Conservation (phyloP, 169 alveolate genomes). For the Plasmodium reichenowi region DNA sequence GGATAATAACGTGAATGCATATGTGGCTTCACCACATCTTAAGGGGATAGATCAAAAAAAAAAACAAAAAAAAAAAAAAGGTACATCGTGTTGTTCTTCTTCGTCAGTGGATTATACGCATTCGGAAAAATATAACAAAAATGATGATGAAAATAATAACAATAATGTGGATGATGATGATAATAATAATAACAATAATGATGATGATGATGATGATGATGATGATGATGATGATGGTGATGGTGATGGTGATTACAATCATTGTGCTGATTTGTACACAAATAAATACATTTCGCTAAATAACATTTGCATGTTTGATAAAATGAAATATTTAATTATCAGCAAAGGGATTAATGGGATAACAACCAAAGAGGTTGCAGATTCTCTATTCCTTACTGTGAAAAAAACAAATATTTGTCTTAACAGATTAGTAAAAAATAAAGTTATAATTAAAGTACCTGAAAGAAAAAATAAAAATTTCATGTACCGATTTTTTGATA, state of each 20-base stretch:
- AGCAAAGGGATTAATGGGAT: conserved; percentile 69
- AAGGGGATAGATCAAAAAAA: background rate
- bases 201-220: too few relatives aligned
- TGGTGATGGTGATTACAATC: background rate
- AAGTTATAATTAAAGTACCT: conserved; percentile 59
- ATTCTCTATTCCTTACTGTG: conserved; percentile 20
- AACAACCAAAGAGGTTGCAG: conserved; percentile 64
- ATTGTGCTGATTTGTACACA: background rate
- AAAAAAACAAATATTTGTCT: conserved; percentile 67
- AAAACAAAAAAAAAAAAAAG: conserved; percentile 9
- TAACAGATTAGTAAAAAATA: conserved; percentile 39
- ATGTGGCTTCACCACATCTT: background rate
- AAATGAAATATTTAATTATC: conserved; percentile 55
- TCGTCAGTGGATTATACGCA: conserved; percentile 12
- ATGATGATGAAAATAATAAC: too few relatives aligned
- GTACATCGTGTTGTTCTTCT: background rate
- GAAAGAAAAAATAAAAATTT: conserved; percentile 71
- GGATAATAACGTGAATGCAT: conserved; percentile 7
- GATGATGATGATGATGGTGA: too few relatives aligned
- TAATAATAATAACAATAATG: too few relatives aligned
- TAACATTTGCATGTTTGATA: conserved; percentile 27
- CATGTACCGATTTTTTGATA: conserved; percentile 71
- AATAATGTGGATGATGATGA: too few relatives aligned
- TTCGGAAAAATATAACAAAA: background rate
- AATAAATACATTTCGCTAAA: conserved; percentile 13